Evolutionary conservation across 768 basidiomycete species (phyloP), one percentile per base, ranked within the genome.

Genomic region (Strobilomyces dryophilus): DNA sequence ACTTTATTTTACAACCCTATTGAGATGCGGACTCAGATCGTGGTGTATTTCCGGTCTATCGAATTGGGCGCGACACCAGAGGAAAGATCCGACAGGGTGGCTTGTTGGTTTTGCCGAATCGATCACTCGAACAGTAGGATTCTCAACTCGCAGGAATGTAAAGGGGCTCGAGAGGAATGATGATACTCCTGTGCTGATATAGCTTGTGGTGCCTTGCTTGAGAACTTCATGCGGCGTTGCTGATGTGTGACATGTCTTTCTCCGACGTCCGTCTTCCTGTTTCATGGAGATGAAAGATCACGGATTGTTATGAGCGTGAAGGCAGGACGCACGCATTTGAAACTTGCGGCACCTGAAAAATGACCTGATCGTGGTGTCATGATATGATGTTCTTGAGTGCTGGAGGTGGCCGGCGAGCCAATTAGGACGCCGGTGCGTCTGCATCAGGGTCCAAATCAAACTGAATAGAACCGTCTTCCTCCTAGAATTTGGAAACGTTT

Each of bases 261-360:
- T 47, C 54, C 32, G 36, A 35, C 35, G 51, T 35, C 44, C n/a
- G 45, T 49, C 42, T 37, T 46, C 46, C 43, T 54, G 65, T 64
- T 61, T 66, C 63, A 58, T 24, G 47, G 27, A 55, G 50, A 64
- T 65, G 62, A 65, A 63, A 27, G n/a, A 18, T 39, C 39, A 20
- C 39, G 6, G 45, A 45, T 10, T 24, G 24, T 42, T 34, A 48
- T 47, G 60, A 32, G 32, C 37, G 43, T 52, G 50, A 31, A 37
- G 11, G 40, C 31, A 18, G 34, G 27, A 21, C 51, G 29, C 47
- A 21, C 51, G 29, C 47, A 52, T 51, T 54, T 49, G 29, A 49
- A 60, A 51, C 61, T 44, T 18, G 52, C 45, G 41, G 54, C 21
- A 34, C n/a, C 56, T 21, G 52, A 29, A 32, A n/a, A 44, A 35